Percentiles rank a stretch among this genome's conserved stretches.
These are phyloP conservation scores for Aurinia saxatilis DNA, from an alignment of 345 rosid species.

Conservation along the genomic window DNA sequence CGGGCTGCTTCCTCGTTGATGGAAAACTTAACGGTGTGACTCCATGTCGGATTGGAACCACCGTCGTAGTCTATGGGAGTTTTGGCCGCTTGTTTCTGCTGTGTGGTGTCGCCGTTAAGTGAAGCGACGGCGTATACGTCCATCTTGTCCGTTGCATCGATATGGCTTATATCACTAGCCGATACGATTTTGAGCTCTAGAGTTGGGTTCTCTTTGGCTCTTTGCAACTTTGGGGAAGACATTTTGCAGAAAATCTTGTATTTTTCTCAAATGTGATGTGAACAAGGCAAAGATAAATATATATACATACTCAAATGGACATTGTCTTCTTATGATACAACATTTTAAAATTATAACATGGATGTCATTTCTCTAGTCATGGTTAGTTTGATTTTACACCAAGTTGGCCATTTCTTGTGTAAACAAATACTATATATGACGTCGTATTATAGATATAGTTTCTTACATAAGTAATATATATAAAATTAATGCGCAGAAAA, in stretches of 20 bases:
- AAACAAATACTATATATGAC: no score
- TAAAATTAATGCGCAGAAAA: no score
- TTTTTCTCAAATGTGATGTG: no score
- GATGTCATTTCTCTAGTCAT: not conserved
- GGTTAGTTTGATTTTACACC: no score
- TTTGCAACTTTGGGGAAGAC: conserved; percentile 10
- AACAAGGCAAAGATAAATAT: no score
- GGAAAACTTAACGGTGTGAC: conserved; percentile 45
- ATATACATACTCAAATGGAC: no score
- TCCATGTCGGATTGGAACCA: conserved; percentile 60
- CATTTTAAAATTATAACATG: not conserved
- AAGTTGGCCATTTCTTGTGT: no score
- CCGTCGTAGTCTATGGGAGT: conserved; percentile 37
- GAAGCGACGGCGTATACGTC: conserved; percentile 65
- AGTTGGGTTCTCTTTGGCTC: conserved; percentile 36
- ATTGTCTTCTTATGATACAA: not conserved
- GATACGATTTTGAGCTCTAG: no score
- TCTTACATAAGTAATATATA: no score
- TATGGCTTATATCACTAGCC: no score
- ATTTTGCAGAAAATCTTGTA: not conserved
- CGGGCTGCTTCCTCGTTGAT: conserved; percentile 29
- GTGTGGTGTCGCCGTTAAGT: conserved; percentile 37
- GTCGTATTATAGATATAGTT: no score
- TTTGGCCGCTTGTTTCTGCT: conserved; percentile 32
- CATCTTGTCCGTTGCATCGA: no score